Evolutionary conservation across 2,329 filamentous ascomycete genomes (phyloP).

Genomic region (Xylariaceae sp.): DNA sequence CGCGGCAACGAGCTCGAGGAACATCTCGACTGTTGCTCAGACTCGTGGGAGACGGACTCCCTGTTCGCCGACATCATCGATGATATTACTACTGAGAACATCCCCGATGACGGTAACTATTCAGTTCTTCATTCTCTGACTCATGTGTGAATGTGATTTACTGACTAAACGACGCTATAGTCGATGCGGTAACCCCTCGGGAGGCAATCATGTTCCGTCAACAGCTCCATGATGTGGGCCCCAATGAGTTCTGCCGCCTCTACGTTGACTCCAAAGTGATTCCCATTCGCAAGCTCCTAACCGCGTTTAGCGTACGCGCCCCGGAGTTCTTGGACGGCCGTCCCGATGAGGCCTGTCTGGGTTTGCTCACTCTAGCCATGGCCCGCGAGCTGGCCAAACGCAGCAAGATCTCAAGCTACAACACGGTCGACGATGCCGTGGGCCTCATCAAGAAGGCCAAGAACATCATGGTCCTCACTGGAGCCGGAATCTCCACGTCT

Average conservation of each 20-base stretch:
- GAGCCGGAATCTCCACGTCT: conserved; percentile 93
- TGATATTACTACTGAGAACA: conserved; percentile 40
- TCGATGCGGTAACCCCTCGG: conserved; percentile 42
- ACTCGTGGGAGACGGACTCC: conserved; percentile 42
- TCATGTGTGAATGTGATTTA: conserved; percentile 3
- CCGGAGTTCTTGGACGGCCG: conserved; percentile 67
- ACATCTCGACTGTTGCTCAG: conserved; percentile 23
- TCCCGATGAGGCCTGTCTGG: conserved; percentile 69
- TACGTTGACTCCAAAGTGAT: conserved; percentile 65
- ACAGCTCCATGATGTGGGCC: conserved; percentile 70
- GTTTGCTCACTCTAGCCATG: conserved; percentile 70
- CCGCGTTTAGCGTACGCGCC: conserved; percentile 74
- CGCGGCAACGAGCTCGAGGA: conserved; percentile 19
- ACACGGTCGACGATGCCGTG: conserved; percentile 83
- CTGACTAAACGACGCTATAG: conserved; percentile 20
- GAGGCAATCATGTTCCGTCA: conserved; percentile 65
- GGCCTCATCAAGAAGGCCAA: conserved; percentile 64
- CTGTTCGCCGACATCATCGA: conserved; percentile 44
- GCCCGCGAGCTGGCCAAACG: conserved; percentile 76
- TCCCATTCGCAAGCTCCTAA: conserved; percentile 76
- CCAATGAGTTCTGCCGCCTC: conserved; percentile 67
- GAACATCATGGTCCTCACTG: conserved; percentile 91
- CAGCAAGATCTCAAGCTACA: conserved; percentile 72
- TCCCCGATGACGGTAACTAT: conserved; percentile 30
- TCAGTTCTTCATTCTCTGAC: conserved; percentile 12